Percentiles rank a stretch among this genome's conserved stretches.
phyloP scores from a whole-genome alignment of 768 basidiomycete species.

The Macrolepiota albuminosa region DNA sequence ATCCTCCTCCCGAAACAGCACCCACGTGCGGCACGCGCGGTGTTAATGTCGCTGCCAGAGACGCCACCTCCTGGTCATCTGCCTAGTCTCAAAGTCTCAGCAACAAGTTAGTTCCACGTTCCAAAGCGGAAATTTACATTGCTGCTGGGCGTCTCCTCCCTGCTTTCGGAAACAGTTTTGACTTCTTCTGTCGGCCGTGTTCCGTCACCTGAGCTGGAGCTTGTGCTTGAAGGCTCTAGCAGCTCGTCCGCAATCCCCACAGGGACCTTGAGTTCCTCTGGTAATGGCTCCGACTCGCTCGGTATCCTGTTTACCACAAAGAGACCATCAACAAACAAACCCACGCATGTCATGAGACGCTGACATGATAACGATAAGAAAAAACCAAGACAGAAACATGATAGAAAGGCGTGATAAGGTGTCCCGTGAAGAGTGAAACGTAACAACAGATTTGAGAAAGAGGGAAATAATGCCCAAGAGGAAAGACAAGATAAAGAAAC shows the following conservation, averaged over 20 bases:
- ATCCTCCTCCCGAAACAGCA: conserved; percentile 27
- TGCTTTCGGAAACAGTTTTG: conserved; percentile 11
- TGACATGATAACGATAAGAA: conserved; percentile 1
- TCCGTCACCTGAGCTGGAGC: conserved; percentile 16
- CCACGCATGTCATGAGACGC: conserved; percentile 6
- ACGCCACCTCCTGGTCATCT: conserved; percentile 10
- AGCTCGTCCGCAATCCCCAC: conserved; percentile 58
- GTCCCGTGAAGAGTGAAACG: not conserved
- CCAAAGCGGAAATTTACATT: conserved; percentile 23
- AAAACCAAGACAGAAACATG: not conserved
- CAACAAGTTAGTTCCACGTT: not conserved
- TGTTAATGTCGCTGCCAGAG: conserved; percentile 11
- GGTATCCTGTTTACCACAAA: conserved; percentile 34
- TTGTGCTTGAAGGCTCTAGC: conserved; percentile 35
- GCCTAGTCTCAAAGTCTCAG: conserved; percentile 10
- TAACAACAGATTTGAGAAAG: conserved; percentile 5
- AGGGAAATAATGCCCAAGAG: not conserved
- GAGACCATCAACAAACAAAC: conserved; percentile 1
- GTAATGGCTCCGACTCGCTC: conserved; percentile 53
- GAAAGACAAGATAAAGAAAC: not conserved
- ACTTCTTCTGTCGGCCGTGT: conserved; percentile 15
- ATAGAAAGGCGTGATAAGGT: conserved; percentile 1
- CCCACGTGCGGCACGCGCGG: conserved; percentile 20
- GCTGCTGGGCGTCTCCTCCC: conserved; percentile 23
- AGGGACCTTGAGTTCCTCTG: conserved; percentile 55